These are phyloP conservation scores for Fusarium sp. DNA, from an alignment of 2,329 filamentous ascomycete genomes.

Conservation along the genomic window DNA sequence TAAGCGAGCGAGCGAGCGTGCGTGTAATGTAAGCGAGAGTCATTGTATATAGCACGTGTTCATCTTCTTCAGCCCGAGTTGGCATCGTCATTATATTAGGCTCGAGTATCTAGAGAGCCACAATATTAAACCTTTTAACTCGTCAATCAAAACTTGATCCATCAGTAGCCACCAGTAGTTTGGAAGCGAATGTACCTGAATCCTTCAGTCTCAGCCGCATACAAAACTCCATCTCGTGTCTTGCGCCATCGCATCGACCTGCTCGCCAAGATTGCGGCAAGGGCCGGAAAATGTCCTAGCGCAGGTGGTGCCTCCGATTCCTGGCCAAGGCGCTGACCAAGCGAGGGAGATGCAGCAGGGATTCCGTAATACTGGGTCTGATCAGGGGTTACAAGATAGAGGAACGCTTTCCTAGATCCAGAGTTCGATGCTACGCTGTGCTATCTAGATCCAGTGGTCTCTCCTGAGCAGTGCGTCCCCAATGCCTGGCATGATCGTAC, in stretches of 20 bases:
- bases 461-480: not conserved
- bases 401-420: not conserved
- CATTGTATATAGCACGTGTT: constrained; percentile 4
- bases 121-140: not conserved
- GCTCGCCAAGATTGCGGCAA: not conserved
- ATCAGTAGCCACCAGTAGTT: not conserved
- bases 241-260: not conserved
- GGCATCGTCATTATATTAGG: not conserved
- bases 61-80: constrained; percentile 1
- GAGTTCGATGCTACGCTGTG: not conserved
- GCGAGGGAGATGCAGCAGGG: not conserved
- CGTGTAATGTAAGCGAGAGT: not conserved
- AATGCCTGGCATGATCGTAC: not conserved
- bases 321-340: not conserved
- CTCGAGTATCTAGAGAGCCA: not conserved
- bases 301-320: not conserved
- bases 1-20: constrained; percentile 23
- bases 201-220: not conserved
- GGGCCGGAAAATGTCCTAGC: constrained; percentile 6
- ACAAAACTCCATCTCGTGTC: not conserved
- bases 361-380: not conserved
- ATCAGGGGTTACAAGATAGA: not conserved
- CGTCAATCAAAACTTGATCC: not conserved
- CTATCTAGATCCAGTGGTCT: not conserved
- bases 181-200: not conserved